These are phyloP conservation scores for Anthracocystis setariae DNA, from an alignment of 1,284 basidiomycete species.

Conservation along the genomic window DNA sequence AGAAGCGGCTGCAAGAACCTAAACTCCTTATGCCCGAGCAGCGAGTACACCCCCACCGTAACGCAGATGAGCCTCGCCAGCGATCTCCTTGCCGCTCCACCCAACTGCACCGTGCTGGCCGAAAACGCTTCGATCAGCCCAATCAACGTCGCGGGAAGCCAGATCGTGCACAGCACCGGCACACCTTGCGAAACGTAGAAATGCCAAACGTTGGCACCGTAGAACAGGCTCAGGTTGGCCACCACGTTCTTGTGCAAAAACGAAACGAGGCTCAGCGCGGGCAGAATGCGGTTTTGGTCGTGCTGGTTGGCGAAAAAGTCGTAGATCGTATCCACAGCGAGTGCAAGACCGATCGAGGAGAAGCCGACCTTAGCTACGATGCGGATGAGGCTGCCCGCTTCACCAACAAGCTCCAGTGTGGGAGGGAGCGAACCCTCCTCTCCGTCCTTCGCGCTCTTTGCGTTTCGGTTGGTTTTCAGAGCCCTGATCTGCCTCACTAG, in stretches of 20 bases:
- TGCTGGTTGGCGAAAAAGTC: constrained; percentile 70
- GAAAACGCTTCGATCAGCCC: constrained; percentile 20
- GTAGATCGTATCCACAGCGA: constrained; percentile 76
- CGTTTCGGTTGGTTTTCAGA: neutral
- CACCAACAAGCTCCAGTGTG: constrained; percentile 23
- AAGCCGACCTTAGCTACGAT: constrained; percentile 48
- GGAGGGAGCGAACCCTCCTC: constrained; percentile 16
- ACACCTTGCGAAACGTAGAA: constrained; percentile 89
- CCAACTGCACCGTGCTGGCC: neutral
- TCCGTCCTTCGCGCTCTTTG: neutral
- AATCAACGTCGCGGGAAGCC: constrained; percentile 83
- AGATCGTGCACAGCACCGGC: constrained; percentile 77
- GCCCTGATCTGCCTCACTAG: constrained; percentile 12
- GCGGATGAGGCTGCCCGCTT: constrained; percentile 12
- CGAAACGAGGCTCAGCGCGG: constrained; percentile 81
- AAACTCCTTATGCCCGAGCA: constrained; percentile 81
- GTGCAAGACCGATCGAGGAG: constrained; percentile 69
- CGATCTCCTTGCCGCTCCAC: constrained; percentile 8
- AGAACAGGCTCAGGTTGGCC: constrained; percentile 81
- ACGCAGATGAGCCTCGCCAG: constrained; percentile 34
- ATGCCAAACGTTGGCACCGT: constrained; percentile 85
- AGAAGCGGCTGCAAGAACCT: constrained; percentile 92
- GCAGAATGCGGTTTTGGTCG: constrained; percentile 54
- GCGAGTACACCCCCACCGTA: constrained; percentile 45
- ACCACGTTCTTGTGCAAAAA: constrained; percentile 80